Evolutionary conservation across 306 rosid species (phyloP).

Genomic region (apple (Malus domestica)): ASM211411v1 NC_041803.1:7657501-7658000

Average conservation of each 20-base stretch:
- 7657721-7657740: no score
- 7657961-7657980: no score
- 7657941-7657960: not conserved
- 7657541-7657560: no score
- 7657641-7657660: not conserved
- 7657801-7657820: not conserved
- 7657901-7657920: not conserved
- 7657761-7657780: not conserved
- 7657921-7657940: not conserved
- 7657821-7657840: not conserved
- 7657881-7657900: not conserved
- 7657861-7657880: not conserved
- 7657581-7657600: no score
- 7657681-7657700: not conserved
- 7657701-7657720: not conserved
- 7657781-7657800: not conserved
- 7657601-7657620: not conserved
- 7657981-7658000: not conserved
- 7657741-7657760: no score
- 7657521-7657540: not conserved
- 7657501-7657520: not conserved
- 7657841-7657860: not conserved
- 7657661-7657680: no score
- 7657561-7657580: no score
- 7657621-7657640: no score